Evolutionary conservation across 2,329 filamentous ascomycete genomes (phyloP), one percentile per base, ranked within the genome.

Genomic region (Hortaea sp.): DNA sequence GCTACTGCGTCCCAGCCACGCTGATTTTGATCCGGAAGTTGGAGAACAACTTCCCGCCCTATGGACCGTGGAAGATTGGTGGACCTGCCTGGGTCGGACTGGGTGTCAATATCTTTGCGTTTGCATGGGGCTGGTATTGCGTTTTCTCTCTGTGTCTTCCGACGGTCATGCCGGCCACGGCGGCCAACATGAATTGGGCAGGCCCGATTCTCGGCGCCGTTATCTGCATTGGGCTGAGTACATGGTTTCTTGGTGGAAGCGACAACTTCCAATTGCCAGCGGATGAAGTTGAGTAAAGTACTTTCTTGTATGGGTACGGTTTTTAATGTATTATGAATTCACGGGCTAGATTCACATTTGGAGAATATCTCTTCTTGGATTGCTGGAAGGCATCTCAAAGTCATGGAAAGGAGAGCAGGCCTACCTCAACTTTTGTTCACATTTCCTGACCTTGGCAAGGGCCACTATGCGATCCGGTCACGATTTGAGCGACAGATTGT

Each of bases 121-220:
- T 58, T 9, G 66, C 63, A 43, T 73, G 70, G 29, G 65, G 65
- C 45, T 64, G 56, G 43, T 66, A 66, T 29, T 57, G 43, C 31
- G 55, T 56, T 9, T 63, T 43, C 45, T 62, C 65, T 27, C 54
- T 55, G 29, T 44, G 41, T 11, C 39, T 48, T 10, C 50, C 50
- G 27, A 40, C 46, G 5, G 37, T 45, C 9, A 37, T 50, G 40
- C 50, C 50, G 13, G 50, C 48, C n/a, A 53, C 50, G 6, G 40
- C 37, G 7, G 45, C 34, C 31, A 49, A 37, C 27, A 44, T 53
- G 45, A 53, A 53, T 34, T 53, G 40, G 31, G 43, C 46, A 6
- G 50, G 49, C 11, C 50, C 46, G 28, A 43, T 53, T 29, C 35
- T 53, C 27, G 42, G 10, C n/a, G 45, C 39, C 2, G 49, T 51